phyloP scores from a whole-genome alignment of 371 early-diverging fungal species.

The Lichtheimia corymbifera region DNA sequence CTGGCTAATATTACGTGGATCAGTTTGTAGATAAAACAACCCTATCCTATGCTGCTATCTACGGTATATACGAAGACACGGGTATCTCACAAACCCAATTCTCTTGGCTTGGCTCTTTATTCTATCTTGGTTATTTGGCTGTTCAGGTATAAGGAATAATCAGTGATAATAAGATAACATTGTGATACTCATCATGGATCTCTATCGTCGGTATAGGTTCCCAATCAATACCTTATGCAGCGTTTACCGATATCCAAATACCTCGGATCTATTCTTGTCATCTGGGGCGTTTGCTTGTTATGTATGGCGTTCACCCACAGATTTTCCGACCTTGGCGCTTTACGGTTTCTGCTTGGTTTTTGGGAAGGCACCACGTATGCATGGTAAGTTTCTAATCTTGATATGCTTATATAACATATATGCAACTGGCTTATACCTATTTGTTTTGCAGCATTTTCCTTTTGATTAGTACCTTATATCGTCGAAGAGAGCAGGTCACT shows the following conservation, averaged over 20 bases:
- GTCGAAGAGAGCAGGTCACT: slow-evolving; percentile 32
- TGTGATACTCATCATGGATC: background rate
- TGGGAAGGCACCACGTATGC: slow-evolving; percentile 24
- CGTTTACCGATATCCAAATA: slow-evolving; percentile 29
- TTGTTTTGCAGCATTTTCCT: slow-evolving; percentile 9
- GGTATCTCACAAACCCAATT: slow-evolving; percentile 23
- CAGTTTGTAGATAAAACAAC: slow-evolving; percentile 40
- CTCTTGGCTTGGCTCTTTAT: slow-evolving; percentile 36
- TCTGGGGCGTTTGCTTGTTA: slow-evolving; percentile 30
- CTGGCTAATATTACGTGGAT: background rate
- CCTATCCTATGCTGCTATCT: slow-evolving; percentile 26
- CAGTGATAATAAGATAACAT: background rate
- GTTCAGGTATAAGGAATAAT: slow-evolving; percentile 27
- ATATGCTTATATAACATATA: background rate
- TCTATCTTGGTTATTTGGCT: slow-evolving; percentile 32
- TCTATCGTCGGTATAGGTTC: background rate
- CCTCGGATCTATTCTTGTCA: slow-evolving; percentile 26
- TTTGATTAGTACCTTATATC: slow-evolving; percentile 30
- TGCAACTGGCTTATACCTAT: background rate
- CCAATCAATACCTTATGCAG: slow-evolving; percentile 33
- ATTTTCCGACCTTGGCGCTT: slow-evolving; percentile 29
- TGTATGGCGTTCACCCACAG: slow-evolving; percentile 26
- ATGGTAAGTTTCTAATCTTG: background rate
- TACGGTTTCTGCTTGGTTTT: slow-evolving; percentile 35
- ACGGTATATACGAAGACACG: slow-evolving; percentile 28